Evolutionary conservation across 352 stramenopile species (phyloP).

Genomic region (Globisporangium nunn): DNA sequence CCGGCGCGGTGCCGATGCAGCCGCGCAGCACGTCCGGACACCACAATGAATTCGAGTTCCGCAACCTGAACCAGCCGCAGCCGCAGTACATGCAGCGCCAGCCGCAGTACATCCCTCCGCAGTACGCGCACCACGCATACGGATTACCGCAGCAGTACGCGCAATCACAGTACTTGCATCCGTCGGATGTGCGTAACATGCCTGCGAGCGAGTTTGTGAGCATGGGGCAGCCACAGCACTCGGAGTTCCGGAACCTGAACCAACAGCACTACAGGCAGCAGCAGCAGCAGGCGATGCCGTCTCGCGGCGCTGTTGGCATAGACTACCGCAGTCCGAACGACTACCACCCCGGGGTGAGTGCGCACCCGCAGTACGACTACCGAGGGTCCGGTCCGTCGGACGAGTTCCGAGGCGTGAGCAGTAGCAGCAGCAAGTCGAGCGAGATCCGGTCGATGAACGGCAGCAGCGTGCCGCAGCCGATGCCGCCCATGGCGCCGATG

Average conservation of each 20-base stretch:
- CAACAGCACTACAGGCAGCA: not conserved
- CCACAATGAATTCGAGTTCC: slow-evolving; percentile 9
- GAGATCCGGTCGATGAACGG: not conserved
- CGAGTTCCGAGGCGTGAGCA: slow-evolving; percentile 1
- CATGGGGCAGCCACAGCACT: not conserved
- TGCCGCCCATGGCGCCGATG: not conserved
- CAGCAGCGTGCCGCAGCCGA: not conserved
- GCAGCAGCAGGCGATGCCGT: not conserved
- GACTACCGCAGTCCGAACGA: slow-evolving; percentile 1
- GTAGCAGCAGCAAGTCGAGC: not conserved
- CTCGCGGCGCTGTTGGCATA: not conserved
- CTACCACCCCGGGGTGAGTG: not conserved
- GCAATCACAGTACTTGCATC: slow-evolving; percentile 2
- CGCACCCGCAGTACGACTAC: not conserved
- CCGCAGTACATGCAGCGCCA: not conserved
- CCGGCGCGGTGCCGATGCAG: not conserved
- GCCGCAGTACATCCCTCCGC: not conserved
- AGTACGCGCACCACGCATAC: slow-evolving; percentile 1
- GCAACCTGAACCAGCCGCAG: slow-evolving; percentile 7
- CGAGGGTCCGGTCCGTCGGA: not conserved
- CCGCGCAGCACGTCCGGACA: not conserved
- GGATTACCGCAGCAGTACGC: not conserved
- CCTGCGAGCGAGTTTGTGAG: not conserved
- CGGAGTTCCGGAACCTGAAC: slow-evolving; percentile 2
- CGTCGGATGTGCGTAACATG: slow-evolving; percentile 1